Base-by-base conservation (phyloP, 805 yeast genomes). In the Candida ortonii region DNA sequence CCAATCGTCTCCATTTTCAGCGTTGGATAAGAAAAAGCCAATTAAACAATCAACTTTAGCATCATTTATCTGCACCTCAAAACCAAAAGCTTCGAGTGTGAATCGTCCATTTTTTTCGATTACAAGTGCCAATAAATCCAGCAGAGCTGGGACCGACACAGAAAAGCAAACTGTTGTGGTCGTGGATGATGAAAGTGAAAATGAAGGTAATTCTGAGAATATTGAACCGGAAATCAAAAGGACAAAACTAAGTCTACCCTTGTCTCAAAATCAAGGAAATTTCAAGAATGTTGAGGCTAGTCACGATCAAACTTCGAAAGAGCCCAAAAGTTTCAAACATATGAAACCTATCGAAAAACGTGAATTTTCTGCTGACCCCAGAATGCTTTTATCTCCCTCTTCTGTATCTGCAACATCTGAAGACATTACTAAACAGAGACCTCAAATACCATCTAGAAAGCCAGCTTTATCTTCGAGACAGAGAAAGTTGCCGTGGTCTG, bases 401-500 rank as follows among this genome's bases (percentile, higher is more conserved):
- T 14, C 22, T 8, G 15, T 27, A 9, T 8, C 23, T 12, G 19
- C 31, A 4, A 15, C 7, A 7, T 13, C 18, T 7, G 17, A 24
- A 4, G 6, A 9, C n/a, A 6, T 13, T n/a, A 20, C 24, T 12
- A 22, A n/a, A 4, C 14, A 16, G 18, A 16, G n/a, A 20, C 22
- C 33, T 12, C 16, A 13, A 17, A 27, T 38, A 3, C 43, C 41
- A 3, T 14, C 23, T 5, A 36, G 23, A 13, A 33, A 31, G 16
- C 25, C 41, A 2, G 22, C 16, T 9, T 24, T 42, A 1, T 17
- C 38, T 3, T 48, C 53, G 2, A 43, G 36, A 20, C 45, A 49
- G 25, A 26, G 52, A 12, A 26, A 41, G 6, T 25, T 45, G 6
- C 55, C 55, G 1, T 50, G 53, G 53, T 14, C 40, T 3, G 35